Base-by-base conservation (phyloP, 441 rosid genomes). In the Eutrema salsugineum region DNA sequence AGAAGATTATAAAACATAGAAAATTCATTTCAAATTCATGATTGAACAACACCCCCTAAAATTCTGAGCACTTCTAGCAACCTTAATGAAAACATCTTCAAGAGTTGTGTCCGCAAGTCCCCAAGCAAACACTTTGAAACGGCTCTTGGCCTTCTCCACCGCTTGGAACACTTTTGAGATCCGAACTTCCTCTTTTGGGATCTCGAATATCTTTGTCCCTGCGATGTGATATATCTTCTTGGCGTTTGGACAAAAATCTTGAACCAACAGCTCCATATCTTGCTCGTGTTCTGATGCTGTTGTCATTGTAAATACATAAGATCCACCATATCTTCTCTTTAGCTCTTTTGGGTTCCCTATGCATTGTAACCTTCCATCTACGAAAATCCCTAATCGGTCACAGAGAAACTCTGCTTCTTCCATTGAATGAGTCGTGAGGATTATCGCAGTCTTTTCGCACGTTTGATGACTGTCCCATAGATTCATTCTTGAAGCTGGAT, bases 371-470 rank as follows among this genome's bases (percentile, higher is more conserved):
- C 83, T 66, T 15, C 98, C 98, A 50, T 83, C 86, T 4, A 93
- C 95, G 39, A 93, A 93, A 60, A 93, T 83, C 65, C 97, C 98
- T 15, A 93, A 35, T 27, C 97, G 88, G 73, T 93, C 97, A 68
- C 98, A 90, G 1, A 93, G 79, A 68, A 73, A 86, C 79, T 93
- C 98, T 33, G 98, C 98, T 79, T 93, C 98, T 76, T 90, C 98
- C 98, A 93, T 93, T 32, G 97, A 93, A 75, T 93, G 98, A 1
- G 98, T 93, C 5, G 98, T 93, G 35, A 90, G 93, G 77, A 93
- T 83, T 73, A 93, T 87, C 47, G 93, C 97, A 35, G 88, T 71
- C 69, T 81, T 76, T 90, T 93, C 32, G 95, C 98, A 30, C 77
- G 85, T 84, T 83, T 93, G 68, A 93, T 88, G 30, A 87, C 98